Base-by-base conservation (phyloP, 306 rosid species). In the Trifolium repens region DNA sequence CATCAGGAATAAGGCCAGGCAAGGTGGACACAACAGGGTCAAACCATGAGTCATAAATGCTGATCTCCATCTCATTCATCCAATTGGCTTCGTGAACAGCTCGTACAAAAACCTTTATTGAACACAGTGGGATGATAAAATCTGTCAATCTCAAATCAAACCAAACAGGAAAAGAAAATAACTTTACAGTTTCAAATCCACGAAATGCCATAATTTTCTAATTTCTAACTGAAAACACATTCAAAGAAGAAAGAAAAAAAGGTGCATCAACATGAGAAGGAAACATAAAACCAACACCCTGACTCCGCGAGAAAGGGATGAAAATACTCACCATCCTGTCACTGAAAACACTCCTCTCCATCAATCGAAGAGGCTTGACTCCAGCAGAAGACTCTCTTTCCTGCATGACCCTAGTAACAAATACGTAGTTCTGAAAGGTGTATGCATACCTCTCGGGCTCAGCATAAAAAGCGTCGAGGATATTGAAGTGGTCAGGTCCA, bases 51-150 rank as follows among this genome's bases (percentile, higher is more conserved):
- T 94, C 98, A 47, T 94, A 94, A 63, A 94, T 91, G 82, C 98
- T 94, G 81, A 91, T 91, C 89, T 94, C 98, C 98, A 94, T 94
- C 87, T 89, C 98, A 84, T 85, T 94, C 98, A 94, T 94, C 98
- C 98, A 94, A 13, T 91, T 94, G 6, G 98, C 98, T 85, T 94
- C 98, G 75, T 94, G 97, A 73, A 94, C 98, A 80, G 98, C 93
- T 67, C 98, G 89, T 65, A 94, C 98, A 76, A 94, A 94, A 40
- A 94, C 98, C 98, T 94, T 82, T 9, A 60, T 30, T 65, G 61
- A 75, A 78, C 76, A 79, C 73, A 84, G 69, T 26, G 71, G 74
- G 66, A 88, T 50, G 58, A 86, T 55, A 79, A 79, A 83, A 39
- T 70, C 69, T 57, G 61, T 50, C 24, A 30, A 59, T 65, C 71